Evolutionary conservation across 1,139 yeast genomes (phyloP).

Genomic region (Sugiyamaella novakii): DNA sequence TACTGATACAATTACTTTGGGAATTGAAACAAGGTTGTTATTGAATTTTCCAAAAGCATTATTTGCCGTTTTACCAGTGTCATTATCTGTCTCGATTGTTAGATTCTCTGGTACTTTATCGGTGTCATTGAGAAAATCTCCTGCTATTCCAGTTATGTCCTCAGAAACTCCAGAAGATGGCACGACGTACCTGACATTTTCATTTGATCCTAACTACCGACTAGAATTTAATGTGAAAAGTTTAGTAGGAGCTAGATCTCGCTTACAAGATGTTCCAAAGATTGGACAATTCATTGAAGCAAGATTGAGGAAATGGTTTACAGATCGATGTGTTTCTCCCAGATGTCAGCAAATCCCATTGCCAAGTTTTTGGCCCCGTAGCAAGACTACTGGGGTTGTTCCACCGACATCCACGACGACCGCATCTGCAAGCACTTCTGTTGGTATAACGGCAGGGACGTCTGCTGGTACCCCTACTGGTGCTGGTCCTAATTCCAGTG

Average conservation of each 20-base stretch:
- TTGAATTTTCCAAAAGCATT: slow-evolving; percentile 83
- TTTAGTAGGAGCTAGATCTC: slow-evolving; percentile 87
- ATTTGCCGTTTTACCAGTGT: slow-evolving; percentile 79
- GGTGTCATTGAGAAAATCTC: slow-evolving; percentile 58
- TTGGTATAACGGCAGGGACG: too few relatives aligned
- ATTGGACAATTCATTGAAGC: slow-evolving; percentile 82
- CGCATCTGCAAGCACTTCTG: too few relatives aligned
- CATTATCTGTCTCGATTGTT: slow-evolving; percentile 81
- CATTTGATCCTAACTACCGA: slow-evolving; percentile 87
- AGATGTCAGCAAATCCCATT: slow-evolving; percentile 79
- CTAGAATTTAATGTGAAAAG: slow-evolving; percentile 85
- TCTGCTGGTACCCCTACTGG: slow-evolving; percentile 1
- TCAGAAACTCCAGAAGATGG: slow-evolving; percentile 28
- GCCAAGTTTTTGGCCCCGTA: slow-evolving; percentile 90
- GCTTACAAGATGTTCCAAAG: slow-evolving; percentile 91
- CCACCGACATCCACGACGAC: slow-evolving; percentile 6
- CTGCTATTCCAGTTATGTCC: slow-evolving; percentile 4
- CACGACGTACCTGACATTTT: slow-evolving; percentile 72
- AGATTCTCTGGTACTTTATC: slow-evolving; percentile 92
- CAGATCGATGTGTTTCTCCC: slow-evolving; percentile 92
- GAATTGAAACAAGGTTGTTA: slow-evolving; percentile 79
- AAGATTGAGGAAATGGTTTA: slow-evolving; percentile 83
- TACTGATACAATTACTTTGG: slow-evolving; percentile 85
- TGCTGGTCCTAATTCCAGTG: neutral
- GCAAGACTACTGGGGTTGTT: slow-evolving; percentile 57